phyloP scores from a whole-genome alignment of 176 grass and related monocot species.

The Neostapfia colusana region DNA sequence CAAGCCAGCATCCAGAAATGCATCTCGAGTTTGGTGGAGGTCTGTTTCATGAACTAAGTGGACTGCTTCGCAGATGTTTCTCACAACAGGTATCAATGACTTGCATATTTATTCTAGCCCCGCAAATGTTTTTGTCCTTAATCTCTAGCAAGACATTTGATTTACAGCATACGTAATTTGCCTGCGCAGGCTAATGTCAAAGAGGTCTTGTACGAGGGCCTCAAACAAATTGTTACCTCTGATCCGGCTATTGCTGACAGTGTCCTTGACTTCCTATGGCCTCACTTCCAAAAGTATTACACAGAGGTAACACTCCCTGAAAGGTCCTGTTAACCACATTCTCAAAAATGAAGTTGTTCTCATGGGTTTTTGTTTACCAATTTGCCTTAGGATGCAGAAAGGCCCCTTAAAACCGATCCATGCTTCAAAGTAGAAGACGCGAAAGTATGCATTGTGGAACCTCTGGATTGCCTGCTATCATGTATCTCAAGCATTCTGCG shows the following conservation, averaged over 20 bases:
- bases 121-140: constrained; percentile 17
- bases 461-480: constrained; percentile 67
- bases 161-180: constrained; percentile 27
- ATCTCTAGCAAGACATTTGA: constrained; percentile 17
- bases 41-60: constrained; percentile 85
- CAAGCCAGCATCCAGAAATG: constrained; percentile 70
- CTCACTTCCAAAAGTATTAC: constrained; percentile 79
- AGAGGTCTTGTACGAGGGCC: constrained; percentile 69
- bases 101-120: constrained; percentile 12
- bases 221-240: constrained; percentile 58
- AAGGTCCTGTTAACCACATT: constrained; percentile 16
- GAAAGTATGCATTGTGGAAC: constrained; percentile 71
- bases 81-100: constrained; percentile 63
- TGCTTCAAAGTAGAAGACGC: constrained; percentile 68
- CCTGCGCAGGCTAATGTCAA: constrained; percentile 73
- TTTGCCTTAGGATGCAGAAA: constrained; percentile 58
- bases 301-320: constrained; percentile 49
- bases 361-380: constrained; percentile 33
- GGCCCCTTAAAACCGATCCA: constrained; percentile 63
- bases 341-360: constrained; percentile 29
- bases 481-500: constrained; percentile 64
- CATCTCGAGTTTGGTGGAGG: constrained; percentile 42
- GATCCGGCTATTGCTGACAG: constrained; percentile 53
- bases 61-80: constrained; percentile 79
- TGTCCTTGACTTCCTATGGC: constrained; percentile 78